Conservation (phyloP, 176 grass and related monocot genomes). For the Rhynchospora breviuscula region DNA sequence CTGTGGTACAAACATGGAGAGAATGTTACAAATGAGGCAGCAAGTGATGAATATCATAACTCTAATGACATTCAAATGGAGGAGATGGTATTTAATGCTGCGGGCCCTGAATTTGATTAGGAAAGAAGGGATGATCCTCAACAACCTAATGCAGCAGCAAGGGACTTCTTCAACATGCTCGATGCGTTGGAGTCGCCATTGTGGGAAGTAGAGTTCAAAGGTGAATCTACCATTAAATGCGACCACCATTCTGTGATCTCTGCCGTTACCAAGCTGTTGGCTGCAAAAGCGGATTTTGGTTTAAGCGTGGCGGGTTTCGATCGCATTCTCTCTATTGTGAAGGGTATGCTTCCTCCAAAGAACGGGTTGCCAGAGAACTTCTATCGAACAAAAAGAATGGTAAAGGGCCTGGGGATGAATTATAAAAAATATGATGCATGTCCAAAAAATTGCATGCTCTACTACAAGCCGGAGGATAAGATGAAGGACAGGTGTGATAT, state of each 20-base stretch:
- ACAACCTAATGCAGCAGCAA: background rate
- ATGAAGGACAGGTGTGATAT: background rate
- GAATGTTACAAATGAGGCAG: no score
- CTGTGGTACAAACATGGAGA: no score
- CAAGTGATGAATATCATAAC: no score
- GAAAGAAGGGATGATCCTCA: background rate
- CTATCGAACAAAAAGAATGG: background rate
- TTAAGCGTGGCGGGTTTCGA: background rate
- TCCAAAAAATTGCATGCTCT: conserved; percentile 6
- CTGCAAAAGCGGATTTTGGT: background rate
- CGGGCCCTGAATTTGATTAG: background rate
- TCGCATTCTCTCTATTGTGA: background rate
- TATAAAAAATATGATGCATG: conserved; percentile 2
- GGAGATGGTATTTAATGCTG: background rate
- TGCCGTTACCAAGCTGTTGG: background rate
- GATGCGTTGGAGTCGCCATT: background rate
- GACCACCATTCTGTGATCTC: background rate
- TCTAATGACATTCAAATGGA: background rate
- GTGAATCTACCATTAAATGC: background rate
- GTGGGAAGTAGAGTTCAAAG: background rate
- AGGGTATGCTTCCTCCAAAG: background rate
- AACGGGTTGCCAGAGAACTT: background rate
- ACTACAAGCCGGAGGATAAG: background rate
- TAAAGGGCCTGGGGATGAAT: background rate
- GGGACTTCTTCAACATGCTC: background rate